These are phyloP conservation scores for Dovyalis caffra DNA, from an alignment of 345 rosid genomes.

Conservation along the genomic window DNA sequence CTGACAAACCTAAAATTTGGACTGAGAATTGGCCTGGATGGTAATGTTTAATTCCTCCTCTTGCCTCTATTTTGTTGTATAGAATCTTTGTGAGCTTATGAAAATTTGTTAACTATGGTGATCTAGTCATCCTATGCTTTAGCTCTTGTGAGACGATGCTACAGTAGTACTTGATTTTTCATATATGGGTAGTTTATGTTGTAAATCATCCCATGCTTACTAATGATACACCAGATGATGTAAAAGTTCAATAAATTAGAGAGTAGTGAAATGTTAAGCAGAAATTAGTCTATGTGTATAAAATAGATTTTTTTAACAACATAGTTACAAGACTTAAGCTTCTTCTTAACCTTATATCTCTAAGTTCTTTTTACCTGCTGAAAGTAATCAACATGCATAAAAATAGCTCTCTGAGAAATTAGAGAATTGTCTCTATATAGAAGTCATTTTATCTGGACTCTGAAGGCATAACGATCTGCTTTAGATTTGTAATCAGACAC, in stretches of 20 bases:
- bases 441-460: background rate
- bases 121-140: background rate
- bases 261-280: too few relatives aligned
- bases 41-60: slow-evolving; percentile 40
- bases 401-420: background rate
- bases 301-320: background rate
- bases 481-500: background rate
- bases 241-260: too few relatives aligned
- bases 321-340: too few relatives aligned
- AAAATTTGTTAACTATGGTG: background rate
- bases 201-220: background rate
- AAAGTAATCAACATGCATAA: background rate
- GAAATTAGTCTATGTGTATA: too few relatives aligned
- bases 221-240: background rate
- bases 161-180: background rate
- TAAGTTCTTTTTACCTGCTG: background rate
- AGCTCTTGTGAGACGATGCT: background rate
- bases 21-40: slow-evolving; percentile 99
- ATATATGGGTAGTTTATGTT: too few relatives aligned
- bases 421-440: background rate
- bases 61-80: background rate
- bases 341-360: too few relatives aligned
- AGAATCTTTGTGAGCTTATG: background rate
- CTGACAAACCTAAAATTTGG: slow-evolving; percentile 94
- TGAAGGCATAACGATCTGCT: background rate